Evolutionary conservation across 768 basidiomycete genomes (phyloP), one percentile per base, ranked within the genome.

Genomic region (Agrocybe praecox): DNA sequence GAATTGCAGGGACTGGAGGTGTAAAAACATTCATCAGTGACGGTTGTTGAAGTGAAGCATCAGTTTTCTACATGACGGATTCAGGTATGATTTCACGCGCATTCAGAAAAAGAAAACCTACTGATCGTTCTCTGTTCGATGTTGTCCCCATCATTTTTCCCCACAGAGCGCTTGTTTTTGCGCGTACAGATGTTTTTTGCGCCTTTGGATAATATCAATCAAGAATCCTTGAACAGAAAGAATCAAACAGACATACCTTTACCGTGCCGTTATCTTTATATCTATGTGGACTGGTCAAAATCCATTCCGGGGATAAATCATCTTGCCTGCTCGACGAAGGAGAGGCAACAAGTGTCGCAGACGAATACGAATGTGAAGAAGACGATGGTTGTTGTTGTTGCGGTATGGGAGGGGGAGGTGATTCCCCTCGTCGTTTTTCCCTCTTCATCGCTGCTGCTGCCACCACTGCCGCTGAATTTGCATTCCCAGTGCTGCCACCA

Each of bases 111-210:
- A 19, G 24, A 26, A 26, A 56, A 80, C 68, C 71, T 5, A 91
- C 89, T 52, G 85, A 86, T 71, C 88, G 83, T 68, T 91, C 89
- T 48, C 89, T 80, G 26, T 83, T 78, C 29, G 80, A 80, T 47
- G 74, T 78, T 62, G 87, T 82, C 3, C 90, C 89, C 36, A 88
- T 72, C 86, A 94, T 88, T 72, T 87, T 92, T 2, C 89, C 90
- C 60, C 89, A 76, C 67, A 94, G 86, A 46, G 89, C 89, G 64
- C 82, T 89, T n/a, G 90, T 90, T 69, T 90, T 93, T 34, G 85
- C 81, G 59, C 89, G 75, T 55, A 93, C 86, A 6, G 90, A 85
- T 11, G 83, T 80, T 68, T 82, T 91, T 11, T 75, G 65, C 24
- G 73, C 67, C 84, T 85, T 24, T n/a, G 52, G 34, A 61, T 56